These are phyloP conservation scores for Alternaria alternata DNA, from an alignment of 2,329 filamentous ascomycete genomes.

Conservation along the genomic window DNA sequence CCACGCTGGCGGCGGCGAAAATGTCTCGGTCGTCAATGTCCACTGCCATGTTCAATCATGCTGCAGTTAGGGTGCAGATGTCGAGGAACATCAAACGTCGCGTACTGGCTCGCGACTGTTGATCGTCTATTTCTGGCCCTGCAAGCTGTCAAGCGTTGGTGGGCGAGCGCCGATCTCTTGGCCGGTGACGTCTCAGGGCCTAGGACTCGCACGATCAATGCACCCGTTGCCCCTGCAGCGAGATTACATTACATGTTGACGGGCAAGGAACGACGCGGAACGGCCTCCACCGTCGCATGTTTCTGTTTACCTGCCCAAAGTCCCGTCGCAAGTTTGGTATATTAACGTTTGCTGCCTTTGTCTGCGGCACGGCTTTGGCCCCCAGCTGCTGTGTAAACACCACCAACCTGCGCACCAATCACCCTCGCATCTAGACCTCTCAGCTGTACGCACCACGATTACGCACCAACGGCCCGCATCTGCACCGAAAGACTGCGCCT, in stretches of 20 bases:
- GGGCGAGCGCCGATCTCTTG: conserved; percentile 8
- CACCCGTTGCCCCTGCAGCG: conserved; percentile 16
- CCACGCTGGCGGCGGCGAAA: conserved; percentile 75
- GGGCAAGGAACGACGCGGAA: conserved; percentile 7
- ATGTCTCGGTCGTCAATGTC: conserved; percentile 36
- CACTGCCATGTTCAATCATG: conserved; percentile 33
- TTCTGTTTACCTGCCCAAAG: background rate
- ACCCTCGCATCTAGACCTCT: conserved; percentile 22
- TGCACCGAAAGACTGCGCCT: conserved; percentile 19
- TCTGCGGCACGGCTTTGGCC: background rate
- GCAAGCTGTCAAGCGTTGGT: conserved; percentile 6
- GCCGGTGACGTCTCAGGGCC: conserved; percentile 14
- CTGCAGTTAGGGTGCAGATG: background rate
- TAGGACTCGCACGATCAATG: conserved; percentile 1
- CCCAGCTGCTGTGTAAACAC: conserved; percentile 12
- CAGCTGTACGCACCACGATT: conserved; percentile 19
- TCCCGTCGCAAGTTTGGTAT: conserved; percentile 1
- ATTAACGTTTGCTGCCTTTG: background rate
- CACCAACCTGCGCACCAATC: conserved; percentile 20
- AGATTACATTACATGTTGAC: conserved; percentile 15
- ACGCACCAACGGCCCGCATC: conserved; percentile 14
- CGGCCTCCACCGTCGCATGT: background rate
- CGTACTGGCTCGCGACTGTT: background rate
- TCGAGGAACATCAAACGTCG: background rate
- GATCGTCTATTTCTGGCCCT: conserved; percentile 6